Base-by-base conservation (phyloP, 208 protist genomes). In the Leishmania aethiopica region DNA sequence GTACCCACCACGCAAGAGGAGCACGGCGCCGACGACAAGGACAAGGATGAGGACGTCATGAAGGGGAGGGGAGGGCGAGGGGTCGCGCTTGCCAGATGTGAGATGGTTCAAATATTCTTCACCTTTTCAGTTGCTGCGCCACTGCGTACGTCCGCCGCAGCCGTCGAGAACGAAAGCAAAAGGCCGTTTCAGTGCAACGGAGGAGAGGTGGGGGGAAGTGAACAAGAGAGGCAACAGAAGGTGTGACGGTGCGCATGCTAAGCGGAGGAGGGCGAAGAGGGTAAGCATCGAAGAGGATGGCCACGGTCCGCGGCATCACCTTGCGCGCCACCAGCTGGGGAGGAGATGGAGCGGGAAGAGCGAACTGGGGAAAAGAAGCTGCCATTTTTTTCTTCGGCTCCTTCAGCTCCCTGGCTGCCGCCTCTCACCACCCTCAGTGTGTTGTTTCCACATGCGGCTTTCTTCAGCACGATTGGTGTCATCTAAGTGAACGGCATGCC, bases 1-100 rank as follows among this genome's bases (percentile, higher is more conserved):
- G 53, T 78, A 1, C 75, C 75, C n/a, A 78, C 40, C 22, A 78
- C 75, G 11, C 75, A 78, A 13, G 55, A 67, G 40, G 35, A 64
- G 40, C 55, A 64, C 32, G 75, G 75, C 75, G 47, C 37, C 5
- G 75, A 67, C 49, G n/a, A 47, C 35, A 17, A 77, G 3, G 75
- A 59, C 51, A 28, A 40, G 19, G 49, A 42, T 42, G 73, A 77
- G n/a, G 73, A 77, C n/a, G 51, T 35, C 73, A 77, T 77, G 19
- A 59, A 3, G 53, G 32, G 32, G 19, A n/a, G 32, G 32, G 45
- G 45, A n/a, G 35, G n/a, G 10, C 0, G 67, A 51, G 47, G 45
- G 45, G 45, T 74, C 42, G n/a, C 42, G 40, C 70, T 51, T 74
- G 70, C 42, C 40, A 32, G 55, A 19, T n/a, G 70, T 3, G 28